Evolutionary conservation across 2,329 filamentous ascomycete genomes (phyloP).

Genomic region (Xylariaceae sp.): DNA sequence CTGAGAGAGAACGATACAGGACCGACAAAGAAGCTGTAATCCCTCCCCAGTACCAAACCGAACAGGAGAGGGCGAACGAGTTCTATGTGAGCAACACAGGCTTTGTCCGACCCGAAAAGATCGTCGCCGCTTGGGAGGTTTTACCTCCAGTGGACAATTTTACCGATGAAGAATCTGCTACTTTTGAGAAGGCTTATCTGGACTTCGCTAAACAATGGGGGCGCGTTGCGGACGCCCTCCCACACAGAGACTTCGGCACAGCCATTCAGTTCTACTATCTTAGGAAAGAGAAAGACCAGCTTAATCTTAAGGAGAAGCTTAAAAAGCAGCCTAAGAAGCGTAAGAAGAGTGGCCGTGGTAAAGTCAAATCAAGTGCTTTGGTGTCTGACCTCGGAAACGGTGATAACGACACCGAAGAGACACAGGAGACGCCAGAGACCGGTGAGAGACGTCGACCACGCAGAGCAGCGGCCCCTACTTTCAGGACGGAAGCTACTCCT

Average conservation of each 20-base stretch:
- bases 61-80: slow-evolving; percentile 52
- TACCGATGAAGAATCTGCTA: slow-evolving; percentile 61
- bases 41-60: slow-evolving; percentile 62
- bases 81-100: slow-evolving; percentile 63
- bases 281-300: slow-evolving; percentile 70
- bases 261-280: slow-evolving; percentile 85
- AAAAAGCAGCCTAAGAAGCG: slow-evolving; percentile 58
- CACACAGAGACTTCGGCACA: slow-evolving; percentile 65
- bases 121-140: slow-evolving; percentile 66
- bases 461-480: slow-evolving; percentile 65
- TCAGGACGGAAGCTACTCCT: slow-evolving; percentile 57
- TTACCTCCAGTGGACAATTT: slow-evolving; percentile 71
- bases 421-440: slow-evolving; percentile 52
- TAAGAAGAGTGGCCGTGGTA: slow-evolving; percentile 52
- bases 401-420: slow-evolving; percentile 52
- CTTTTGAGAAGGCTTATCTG: slow-evolving; percentile 69
- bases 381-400: slow-evolving; percentile 61
- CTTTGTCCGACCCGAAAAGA: slow-evolving; percentile 57
- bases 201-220: slow-evolving; percentile 80
- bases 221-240: slow-evolving; percentile 63
- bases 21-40: slow-evolving; percentile 70
- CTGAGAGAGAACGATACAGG: slow-evolving; percentile 64
- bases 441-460: slow-evolving; percentile 57
- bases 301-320: slow-evolving; percentile 71
- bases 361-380: slow-evolving; percentile 57